These are phyloP conservation scores for Phytophthora lateralis DNA, from an alignment of 352 stramenopile species.

Conservation along the genomic window DNA sequence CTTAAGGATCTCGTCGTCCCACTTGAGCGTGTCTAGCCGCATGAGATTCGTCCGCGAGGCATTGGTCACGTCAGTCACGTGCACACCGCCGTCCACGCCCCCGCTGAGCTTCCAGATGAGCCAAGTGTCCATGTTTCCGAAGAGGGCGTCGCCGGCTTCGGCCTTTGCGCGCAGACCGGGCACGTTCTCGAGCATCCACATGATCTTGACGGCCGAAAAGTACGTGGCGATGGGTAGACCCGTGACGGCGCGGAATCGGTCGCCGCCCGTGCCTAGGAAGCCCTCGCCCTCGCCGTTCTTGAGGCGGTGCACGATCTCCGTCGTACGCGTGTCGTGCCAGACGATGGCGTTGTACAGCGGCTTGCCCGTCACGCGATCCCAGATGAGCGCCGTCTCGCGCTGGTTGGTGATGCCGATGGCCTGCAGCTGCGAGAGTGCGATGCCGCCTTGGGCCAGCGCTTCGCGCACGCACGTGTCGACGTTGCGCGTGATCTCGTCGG, in stretches of 20 bases:
- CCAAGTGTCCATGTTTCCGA: slow-evolving; percentile 99
- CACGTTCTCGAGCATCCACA: slow-evolving; percentile 97
- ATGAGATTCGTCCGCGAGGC: slow-evolving; percentile 96
- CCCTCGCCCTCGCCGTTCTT: slow-evolving; percentile 68
- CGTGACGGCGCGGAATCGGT: slow-evolving; percentile 85
- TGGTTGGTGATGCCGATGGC: slow-evolving; percentile 99
- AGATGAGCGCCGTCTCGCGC: slow-evolving; percentile 97
- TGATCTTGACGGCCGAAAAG: slow-evolving; percentile 98
- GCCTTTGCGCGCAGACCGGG: slow-evolving; percentile 87
- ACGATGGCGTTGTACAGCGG: slow-evolving; percentile 99
- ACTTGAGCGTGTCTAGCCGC: slow-evolving; percentile 91
- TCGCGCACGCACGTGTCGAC: slow-evolving; percentile 76
- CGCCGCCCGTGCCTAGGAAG: slow-evolving; percentile 53
- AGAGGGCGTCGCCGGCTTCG: slow-evolving; percentile 87
- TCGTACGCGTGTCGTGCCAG: slow-evolving; percentile 97
- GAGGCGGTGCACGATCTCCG: slow-evolving; percentile 86
- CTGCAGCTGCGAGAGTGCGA: slow-evolving; percentile 77
- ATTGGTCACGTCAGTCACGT: slow-evolving; percentile 99
- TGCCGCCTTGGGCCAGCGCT: slow-evolving; percentile 70
- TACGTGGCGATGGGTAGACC: slow-evolving; percentile 97
- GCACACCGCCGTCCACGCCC: slow-evolving; percentile 79
- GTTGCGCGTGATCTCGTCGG: slow-evolving; percentile 94
- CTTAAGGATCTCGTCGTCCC: slow-evolving; percentile 89
- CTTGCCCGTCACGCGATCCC: slow-evolving; percentile 95
- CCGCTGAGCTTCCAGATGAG: slow-evolving; percentile 95